Evolutionary conservation across 23 red algal species (phyloP), one percentile per base, ranked within the genome.

Genomic region (Agarophyton chilense): DNA sequence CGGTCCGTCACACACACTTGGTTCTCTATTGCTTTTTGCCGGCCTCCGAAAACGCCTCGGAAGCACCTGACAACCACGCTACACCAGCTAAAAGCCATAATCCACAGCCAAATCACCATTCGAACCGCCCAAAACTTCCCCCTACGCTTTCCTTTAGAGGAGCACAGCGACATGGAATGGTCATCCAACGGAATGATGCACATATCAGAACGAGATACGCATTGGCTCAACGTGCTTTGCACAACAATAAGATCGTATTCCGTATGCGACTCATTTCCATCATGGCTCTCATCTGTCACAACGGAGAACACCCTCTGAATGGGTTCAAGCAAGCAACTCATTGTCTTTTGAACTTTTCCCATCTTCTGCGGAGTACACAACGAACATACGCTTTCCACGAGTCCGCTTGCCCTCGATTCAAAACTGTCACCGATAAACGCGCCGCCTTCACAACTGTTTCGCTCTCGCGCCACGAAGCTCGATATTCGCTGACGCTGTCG

Each of bases 161-260:
- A 74, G 60, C 60, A 65, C 31, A 65, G 8, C 39, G 43, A 74
- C 68, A 49, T 26, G 2, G 68, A 7, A 24, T 47, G 40, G 8
- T 74, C 68, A 7, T 74, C 39, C 41, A 74, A 18, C 68, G 68
- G 68, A 29, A 74, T 74, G 68, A 74, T 26, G 24, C 68, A 74
- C 68, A 74, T 74, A 29, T 74, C 68, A 2, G 68, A 74, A 2
- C 24, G 68, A 1, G 40, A 49, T 16, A 28, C 4, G 18, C 68
- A 74, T 45, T 47, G 68, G 24, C 68, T 74, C 39, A 26, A 19
- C 40, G 68, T 47, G 41, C 43, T 45, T 29, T 74, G 68, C 41
- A 74, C 68, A 11, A 74, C 68, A 13, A 74, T 74, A 8, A 74
- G 43, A 42, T 70, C 64, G 14, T 70, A 70, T 42, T 41, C 64